Percentiles rank a stretch among this genome's conserved stretches.
Conservation (phyloP, 2,329 filamentous ascomycete species). For the Botryotinia narcissicola region DNA sequence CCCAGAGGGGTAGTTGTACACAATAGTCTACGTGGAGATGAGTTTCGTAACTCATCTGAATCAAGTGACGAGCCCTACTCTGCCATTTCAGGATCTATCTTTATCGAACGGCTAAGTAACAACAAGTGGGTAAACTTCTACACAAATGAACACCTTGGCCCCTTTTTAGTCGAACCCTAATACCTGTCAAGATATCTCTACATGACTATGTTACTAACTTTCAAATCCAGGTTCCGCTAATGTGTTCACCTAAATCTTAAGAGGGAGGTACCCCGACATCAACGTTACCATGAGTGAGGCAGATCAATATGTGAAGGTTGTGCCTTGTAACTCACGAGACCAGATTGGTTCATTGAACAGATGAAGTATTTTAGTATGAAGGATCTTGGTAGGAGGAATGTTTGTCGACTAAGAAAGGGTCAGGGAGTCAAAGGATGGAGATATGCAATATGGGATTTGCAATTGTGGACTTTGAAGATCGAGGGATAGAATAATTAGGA, state of each 20-base stretch:
- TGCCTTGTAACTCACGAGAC: not conserved
- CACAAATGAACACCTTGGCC: too few relatives aligned
- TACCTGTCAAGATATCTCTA: not conserved
- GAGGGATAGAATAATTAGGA: not conserved
- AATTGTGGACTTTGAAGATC: not conserved
- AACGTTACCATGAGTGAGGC: not conserved
- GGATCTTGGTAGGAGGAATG: not conserved
- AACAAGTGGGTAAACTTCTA: too few relatives aligned
- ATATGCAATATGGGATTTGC: not conserved
- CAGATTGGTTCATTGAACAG: not conserved
- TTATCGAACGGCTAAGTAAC: too few relatives aligned
- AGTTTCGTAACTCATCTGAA: too few relatives aligned
- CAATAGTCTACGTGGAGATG: too few relatives aligned
- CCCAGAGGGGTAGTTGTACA: too few relatives aligned
- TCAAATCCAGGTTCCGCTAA: too few relatives aligned
- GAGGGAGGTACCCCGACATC: too few relatives aligned
- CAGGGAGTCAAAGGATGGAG: not conserved
- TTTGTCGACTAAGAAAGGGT: not conserved
- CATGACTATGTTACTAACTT: not conserved
- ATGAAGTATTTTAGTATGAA: not conserved
- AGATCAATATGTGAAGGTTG: not conserved
- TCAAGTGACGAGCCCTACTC: too few relatives aligned
- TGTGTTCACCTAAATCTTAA: too few relatives aligned
- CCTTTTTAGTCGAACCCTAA: too few relatives aligned
- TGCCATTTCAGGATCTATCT: too few relatives aligned